A percentile compares a stretch with the other conserved stretches of the same genome.
Evolutionary conservation across 768 basidiomycete genomes (phyloP).

Genomic region (Pleurotus tuoliensis): DNA sequence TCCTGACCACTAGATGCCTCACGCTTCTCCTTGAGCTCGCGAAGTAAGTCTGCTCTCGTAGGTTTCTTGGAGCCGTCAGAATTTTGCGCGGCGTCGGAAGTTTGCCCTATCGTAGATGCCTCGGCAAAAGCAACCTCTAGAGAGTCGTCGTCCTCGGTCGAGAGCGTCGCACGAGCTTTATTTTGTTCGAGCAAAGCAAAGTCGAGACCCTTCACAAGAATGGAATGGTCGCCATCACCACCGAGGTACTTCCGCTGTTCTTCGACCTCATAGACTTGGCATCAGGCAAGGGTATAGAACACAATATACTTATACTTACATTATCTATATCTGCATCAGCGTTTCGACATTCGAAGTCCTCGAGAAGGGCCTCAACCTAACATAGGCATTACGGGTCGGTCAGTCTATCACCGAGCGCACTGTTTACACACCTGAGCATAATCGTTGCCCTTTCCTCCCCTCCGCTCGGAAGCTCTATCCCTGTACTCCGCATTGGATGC

Average conservation of each 20-base stretch:
- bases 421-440: constrained; percentile 56
- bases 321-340: constrained; percentile 51
- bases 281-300: background rate
- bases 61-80: constrained; percentile 48
- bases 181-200: constrained; percentile 81
- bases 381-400: background rate
- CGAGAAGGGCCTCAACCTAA: constrained; percentile 75
- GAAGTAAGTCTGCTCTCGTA: constrained; percentile 73
- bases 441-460: constrained; percentile 63
- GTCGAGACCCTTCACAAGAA: constrained; percentile 90
- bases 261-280: constrained; percentile 48
- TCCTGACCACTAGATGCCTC: constrained; percentile 20
- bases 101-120: constrained; percentile 23
- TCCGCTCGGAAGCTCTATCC: constrained; percentile 72
- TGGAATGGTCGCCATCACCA: constrained; percentile 80
- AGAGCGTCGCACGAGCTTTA: constrained; percentile 58
- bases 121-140: constrained; percentile 74
- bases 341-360: constrained; percentile 72
- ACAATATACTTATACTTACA: constrained; percentile 34
- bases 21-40: constrained; percentile 69
- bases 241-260: constrained; percentile 75
- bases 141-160: constrained; percentile 70
- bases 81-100: constrained; percentile 6
- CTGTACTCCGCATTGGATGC: constrained; percentile 42
- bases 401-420: no score